Conservation (phyloP, 108 stramenopile species). For the Nitzschia sp. region DNA sequence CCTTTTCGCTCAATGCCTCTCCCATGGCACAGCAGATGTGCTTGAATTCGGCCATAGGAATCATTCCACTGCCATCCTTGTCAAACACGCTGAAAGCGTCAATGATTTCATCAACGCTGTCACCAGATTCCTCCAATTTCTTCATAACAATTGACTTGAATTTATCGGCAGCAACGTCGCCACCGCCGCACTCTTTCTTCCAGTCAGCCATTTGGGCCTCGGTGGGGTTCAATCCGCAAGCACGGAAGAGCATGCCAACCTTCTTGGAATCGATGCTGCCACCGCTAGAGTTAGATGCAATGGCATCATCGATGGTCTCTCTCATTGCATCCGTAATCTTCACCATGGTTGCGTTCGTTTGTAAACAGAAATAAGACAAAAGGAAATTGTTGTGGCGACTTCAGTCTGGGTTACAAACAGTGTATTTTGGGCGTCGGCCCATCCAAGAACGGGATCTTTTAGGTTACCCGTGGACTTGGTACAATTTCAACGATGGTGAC, state of each 20-base stretch:
- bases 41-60: slow-evolving; percentile 30
- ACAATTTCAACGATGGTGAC: no score
- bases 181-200: slow-evolving; percentile 27
- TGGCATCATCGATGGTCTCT: slow-evolving; percentile 10
- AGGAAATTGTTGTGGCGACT: no score
- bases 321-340: slow-evolving; percentile 28
- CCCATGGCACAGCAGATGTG: slow-evolving; percentile 33
- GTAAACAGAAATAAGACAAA: no score
- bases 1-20: slow-evolving; percentile 27
- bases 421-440: no score
- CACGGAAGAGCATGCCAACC: slow-evolving; percentile 30
- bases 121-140: slow-evolving; percentile 20
- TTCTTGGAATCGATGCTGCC: slow-evolving; percentile 23
- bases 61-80: slow-evolving; percentile 22
- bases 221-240: slow-evolving; percentile 35
- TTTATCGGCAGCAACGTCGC: slow-evolving; percentile 13
- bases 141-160: slow-evolving; percentile 10
- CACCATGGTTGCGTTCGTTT: no score
- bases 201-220: slow-evolving; percentile 22
- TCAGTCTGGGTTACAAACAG: no score
- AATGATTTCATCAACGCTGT: slow-evolving; percentile 33
- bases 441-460: no score
- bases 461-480: no score
- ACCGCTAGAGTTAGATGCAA: slow-evolving; percentile 13
- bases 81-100: slow-evolving; percentile 39